Percentiles rank a stretch among this genome's conserved stretches.
Conservation (phyloP, 345 rosid genomes). For the Lepidium aucheri region DNA sequence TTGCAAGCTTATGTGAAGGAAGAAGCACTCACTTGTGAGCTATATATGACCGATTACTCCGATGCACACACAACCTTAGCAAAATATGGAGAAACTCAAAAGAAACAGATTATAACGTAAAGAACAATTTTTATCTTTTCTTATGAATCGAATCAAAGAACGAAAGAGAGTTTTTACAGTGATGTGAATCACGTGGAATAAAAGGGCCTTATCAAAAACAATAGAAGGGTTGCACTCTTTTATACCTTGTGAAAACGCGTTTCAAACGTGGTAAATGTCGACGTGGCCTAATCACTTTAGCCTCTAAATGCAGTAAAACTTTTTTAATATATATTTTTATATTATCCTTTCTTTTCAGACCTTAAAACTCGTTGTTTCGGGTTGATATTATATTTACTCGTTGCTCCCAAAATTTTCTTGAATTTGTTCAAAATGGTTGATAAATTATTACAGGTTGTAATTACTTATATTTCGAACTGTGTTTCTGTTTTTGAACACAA, state of each 20-base stretch:
- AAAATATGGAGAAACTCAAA: slow-evolving; percentile 17
- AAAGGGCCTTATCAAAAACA: neutral
- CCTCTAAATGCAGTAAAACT: too few relatives aligned
- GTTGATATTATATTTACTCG: neutral
- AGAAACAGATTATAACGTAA: neutral
- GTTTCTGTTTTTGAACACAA: neutral
- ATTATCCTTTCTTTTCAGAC: neutral
- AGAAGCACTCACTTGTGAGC: slow-evolving; percentile 15
- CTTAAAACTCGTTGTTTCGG: neutral
- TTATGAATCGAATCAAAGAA: slow-evolving; percentile 12
- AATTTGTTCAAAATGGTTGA: neutral
- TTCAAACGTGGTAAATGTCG: neutral
- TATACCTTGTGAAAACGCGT: neutral
- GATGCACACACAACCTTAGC: slow-evolving; percentile 14
- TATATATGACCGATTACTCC: slow-evolving; percentile 11
- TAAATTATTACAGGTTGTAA: neutral
- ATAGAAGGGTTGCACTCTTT: neutral
- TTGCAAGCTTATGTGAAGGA: neutral
- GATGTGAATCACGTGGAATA: slow-evolving; percentile 16
- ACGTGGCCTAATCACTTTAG: neutral
- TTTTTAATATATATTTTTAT: neutral
- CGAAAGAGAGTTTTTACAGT: slow-evolving; percentile 24
- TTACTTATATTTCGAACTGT: neutral
- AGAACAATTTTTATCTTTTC: neutral
- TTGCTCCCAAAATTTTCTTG: neutral